A percentile compares a stretch with the other conserved stretches of the same genome.
phyloP scores from a whole-genome alignment of 2,329 filamentous ascomycete species.

The Thermochaetoides dissita region DNA sequence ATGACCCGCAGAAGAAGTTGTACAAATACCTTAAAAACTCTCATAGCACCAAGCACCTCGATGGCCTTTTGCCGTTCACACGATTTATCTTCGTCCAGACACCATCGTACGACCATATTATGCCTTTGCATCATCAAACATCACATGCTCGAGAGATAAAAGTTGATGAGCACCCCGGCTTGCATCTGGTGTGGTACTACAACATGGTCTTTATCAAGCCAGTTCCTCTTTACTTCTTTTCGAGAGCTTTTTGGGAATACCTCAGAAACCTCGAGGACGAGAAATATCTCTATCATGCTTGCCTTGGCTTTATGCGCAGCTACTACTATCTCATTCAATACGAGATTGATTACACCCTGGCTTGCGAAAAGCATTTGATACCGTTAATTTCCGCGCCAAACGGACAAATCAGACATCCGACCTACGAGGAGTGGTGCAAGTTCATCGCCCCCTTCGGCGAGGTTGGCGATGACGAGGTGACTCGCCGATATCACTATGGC shows the following conservation, averaged over 20 bases:
- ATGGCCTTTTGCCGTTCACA: conserved; percentile 15
- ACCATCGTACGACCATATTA: conserved; percentile 18
- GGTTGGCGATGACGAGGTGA: conserved; percentile 18
- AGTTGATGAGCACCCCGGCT: conserved; percentile 25
- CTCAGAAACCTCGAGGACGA: conserved; percentile 10
- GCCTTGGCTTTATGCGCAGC: conserved; percentile 23
- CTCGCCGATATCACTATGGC: conserved; percentile 23
- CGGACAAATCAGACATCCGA: conserved; percentile 7
- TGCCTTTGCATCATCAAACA: conserved; percentile 24
- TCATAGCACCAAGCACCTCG: conserved; percentile 13
- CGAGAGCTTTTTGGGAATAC: conserved; percentile 22
- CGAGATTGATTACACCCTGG: conserved; percentile 22
- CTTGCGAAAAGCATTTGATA: conserved; percentile 17
- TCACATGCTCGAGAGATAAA: conserved; percentile 25
- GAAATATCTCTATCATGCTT: conserved; percentile 13
- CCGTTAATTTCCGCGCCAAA: conserved; percentile 13
- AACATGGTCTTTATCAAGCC: conserved; percentile 29
- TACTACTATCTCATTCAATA: conserved; percentile 23
- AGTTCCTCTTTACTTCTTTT: conserved; percentile 24
- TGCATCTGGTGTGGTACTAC: conserved; percentile 29
- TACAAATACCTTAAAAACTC: conserved; percentile 10
- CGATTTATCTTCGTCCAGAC: conserved; percentile 19
- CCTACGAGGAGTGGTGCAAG: conserved; percentile 19
- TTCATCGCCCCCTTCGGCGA: conserved; percentile 18
- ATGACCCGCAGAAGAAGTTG: conserved; percentile 1